Evolutionary conservation across 805 yeast species (phyloP).

Genomic region (Pichia californica): DNA sequence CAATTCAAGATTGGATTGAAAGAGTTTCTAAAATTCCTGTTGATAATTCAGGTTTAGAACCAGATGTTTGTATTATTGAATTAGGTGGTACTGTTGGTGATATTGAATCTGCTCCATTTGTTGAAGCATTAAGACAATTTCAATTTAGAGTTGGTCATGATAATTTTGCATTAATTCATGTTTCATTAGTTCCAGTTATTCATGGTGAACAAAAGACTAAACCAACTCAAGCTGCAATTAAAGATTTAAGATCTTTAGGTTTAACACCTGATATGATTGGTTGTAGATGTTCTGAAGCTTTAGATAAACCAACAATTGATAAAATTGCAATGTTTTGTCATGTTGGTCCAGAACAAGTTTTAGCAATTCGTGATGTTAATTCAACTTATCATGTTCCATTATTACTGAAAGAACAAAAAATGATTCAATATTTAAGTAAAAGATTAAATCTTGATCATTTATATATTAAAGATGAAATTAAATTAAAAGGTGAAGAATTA

Average conservation of each 20-base stretch:
- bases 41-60: conserved; percentile 78
- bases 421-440: conserved; percentile 63
- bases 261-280: conserved; percentile 96
- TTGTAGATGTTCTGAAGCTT: conserved; percentile 84
- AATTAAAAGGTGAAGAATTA: conserved; percentile 59
- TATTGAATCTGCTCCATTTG: conserved; percentile 97
- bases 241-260: conserved; percentile 92
- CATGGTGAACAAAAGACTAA: conserved; percentile 99
- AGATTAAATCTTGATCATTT: conserved; percentile 58
- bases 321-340: conserved; percentile 99
- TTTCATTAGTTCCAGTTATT: conserved; percentile 93
- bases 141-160: conserved; percentile 95
- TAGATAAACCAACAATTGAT: conserved; percentile 80
- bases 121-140: conserved; percentile 97
- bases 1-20: conserved; percentile 98
- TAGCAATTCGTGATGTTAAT: conserved; percentile 94
- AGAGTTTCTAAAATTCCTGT: conserved; percentile 88
- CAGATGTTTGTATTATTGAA: conserved; percentile 95
- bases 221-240: conserved; percentile 98
- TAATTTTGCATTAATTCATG: conserved; percentile 93
- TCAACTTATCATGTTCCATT: conserved; percentile 97
- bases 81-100: conserved; percentile 99
- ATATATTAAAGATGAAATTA: conserved; percentile 42
- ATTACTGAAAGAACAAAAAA: conserved; percentile 77
- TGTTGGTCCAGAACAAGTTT: conserved; percentile 96